Base-by-base conservation (phyloP, 2,329 filamentous ascomycete genomes). In the Pseudonectria foliicola region DNA sequence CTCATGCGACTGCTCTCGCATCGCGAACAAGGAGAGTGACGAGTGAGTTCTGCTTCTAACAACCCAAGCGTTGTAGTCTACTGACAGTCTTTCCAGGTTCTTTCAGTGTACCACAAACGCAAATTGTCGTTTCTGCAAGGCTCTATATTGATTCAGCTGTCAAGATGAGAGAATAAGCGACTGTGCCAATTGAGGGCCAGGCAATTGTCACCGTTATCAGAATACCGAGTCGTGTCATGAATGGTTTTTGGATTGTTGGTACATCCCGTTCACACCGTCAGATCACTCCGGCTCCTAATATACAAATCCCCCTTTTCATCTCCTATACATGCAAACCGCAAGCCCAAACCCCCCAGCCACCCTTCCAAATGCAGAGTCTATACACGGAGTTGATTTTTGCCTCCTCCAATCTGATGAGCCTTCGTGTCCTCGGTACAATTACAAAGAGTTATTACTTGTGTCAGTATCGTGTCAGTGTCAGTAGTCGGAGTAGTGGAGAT, bases 21-120 rank as follows among this genome's bases (percentile, higher is more conserved):
- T 54, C 4, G 27, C 45, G 18, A 46, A 59, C 27, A 50, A 53
- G 30, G 35, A 55, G 13, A 48, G 56, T 32, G 39, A 54, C 10
- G 55, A 56, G 58, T 59, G 5, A 38, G 27, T 42, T 35, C 4
- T 1, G n/a, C 4, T 27, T 3, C 4, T 10, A 16, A 12, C 21
- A 7, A n/a, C 21, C n/a, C n/a, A n/a, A n/a, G n/a, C n/a, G n/a
- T n/a, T n/a, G n/a, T n/a, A n/a, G n/a, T n/a, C n/a, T n/a, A n/a
- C n/a, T 14, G 4, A 30, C 44, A 13, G 45, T 23, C 11, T 3
- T 12, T 4, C 4, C 16, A 62, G 59, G 16, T 60, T 48, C 30
- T 57, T 60, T 10, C 57, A 61, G 18, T 62, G 60, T 37, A 35
- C 61, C 10, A 57, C 55, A 12, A 55, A 61, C 7, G 48, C 50